Evolutionary conservation across 2,329 filamentous ascomycete species (phyloP), one percentile per base, ranked within the genome.

Genomic region (Fusarium citri): DNA sequence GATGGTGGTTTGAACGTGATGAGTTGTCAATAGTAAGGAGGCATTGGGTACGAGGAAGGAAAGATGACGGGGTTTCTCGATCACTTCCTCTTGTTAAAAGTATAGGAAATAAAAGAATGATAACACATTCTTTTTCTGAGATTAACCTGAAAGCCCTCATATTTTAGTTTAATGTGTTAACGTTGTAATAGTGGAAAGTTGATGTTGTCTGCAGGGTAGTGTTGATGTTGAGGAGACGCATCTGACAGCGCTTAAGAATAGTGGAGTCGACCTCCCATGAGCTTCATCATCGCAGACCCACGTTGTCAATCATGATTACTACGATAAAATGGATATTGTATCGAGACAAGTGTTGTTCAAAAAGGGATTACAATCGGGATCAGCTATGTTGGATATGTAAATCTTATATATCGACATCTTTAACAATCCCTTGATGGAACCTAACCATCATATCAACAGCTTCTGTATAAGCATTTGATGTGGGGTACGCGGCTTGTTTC

Each of bases 401-500:
- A 34, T 18, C 31, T 9, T 5, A 5, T 9, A 34, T n/a, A 15
- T 50, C 11, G n/a, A n/a, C 16, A 25, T 5, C 7, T 11, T 8
- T n/a, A 18, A 10, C 23, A 41, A 26, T 9, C 8, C 26, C 10
- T 40, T 16, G 9, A 40, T 7, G 20, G 6, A 26, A 51, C n/a
- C n/a, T n/a, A n/a, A 15, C 18, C 18, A 11, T 40, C n/a, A 49
- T 23, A 31, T 23, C 28, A 49, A 31, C 16, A 28, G 20, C 50
- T 56, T 50, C 25, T 56, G 31, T 41, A 16, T 49, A 28, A 47
- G 40, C 42, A 37, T 68, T 18, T 18, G 31, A 34, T 34, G 65
- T 70, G 68, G 68, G 59, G 68, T 41, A 16, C 12, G 26, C 43
- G 31, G 45, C 40, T 40, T 71, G 68, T 71, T 71, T 71, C 68